Percentiles rank a stretch among this genome's conserved stretches.
Evolutionary conservation across 495 filamentous ascomycete species (phyloP).

Genomic region (Bathelium albidoporum): DNA sequence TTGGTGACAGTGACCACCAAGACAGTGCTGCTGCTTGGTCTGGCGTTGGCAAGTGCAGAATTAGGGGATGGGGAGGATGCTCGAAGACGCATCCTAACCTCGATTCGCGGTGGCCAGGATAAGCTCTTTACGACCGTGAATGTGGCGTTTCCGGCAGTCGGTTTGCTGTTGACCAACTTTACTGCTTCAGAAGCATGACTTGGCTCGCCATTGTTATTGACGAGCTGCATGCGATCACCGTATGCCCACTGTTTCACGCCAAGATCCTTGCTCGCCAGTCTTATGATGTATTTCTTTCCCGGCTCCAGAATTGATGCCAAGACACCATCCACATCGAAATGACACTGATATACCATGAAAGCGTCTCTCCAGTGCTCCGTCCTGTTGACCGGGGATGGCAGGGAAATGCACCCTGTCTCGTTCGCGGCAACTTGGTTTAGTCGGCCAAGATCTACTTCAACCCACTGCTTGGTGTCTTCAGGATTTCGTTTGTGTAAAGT

Average conservation of each 20-base stretch:
- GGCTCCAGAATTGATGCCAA: constrained; percentile 20
- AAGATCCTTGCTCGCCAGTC: constrained; percentile 18
- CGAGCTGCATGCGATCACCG: constrained; percentile 12
- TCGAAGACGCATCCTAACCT: constrained; percentile 19
- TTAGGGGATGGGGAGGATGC: constrained; percentile 10
- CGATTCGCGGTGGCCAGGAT: constrained; percentile 18
- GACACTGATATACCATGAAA: constrained; percentile 19
- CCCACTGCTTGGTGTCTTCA: constrained; percentile 13
- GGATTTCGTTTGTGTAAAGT: constrained; percentile 17
- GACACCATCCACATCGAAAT: constrained; percentile 17
- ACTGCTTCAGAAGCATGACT: constrained; percentile 15
- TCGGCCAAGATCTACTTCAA: constrained; percentile 15
- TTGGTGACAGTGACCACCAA: constrained; percentile 18
- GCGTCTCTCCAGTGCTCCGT: constrained; percentile 19
- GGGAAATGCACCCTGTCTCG: constrained; percentile 18
- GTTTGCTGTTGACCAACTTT: constrained; percentile 21
- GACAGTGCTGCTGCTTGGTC: constrained; percentile 5
- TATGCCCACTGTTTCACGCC: constrained; percentile 15
- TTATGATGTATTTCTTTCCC: constrained; percentile 20
- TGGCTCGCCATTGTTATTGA: constrained; percentile 9
- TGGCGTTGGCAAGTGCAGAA: constrained; percentile 7
- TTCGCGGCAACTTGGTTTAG: constrained; percentile 12
- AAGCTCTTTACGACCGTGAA: constrained; percentile 16
- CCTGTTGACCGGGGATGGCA: constrained; percentile 21
- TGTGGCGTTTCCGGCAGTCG: constrained; percentile 20